Conservation (phyloP, 352 stramenopile species). For the Phytophthora rubi region DNA sequence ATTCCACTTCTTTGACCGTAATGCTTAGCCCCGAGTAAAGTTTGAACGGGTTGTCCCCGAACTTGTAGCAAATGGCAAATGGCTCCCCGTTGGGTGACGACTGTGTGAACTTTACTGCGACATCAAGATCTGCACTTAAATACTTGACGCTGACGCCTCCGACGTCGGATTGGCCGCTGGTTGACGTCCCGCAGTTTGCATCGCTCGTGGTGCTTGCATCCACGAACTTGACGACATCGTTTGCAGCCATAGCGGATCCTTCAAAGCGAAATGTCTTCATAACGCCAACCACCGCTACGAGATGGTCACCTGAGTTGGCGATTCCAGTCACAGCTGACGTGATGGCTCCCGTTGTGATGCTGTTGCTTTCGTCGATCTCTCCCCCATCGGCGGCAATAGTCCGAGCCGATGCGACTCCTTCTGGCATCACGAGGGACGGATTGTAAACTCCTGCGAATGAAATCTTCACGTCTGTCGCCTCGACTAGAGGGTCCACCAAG, state of each 20-base stretch:
- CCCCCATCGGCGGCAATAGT: slow-evolving; percentile 52
- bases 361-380: slow-evolving; percentile 48
- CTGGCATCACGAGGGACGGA: slow-evolving; percentile 42
- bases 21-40: slow-evolving; percentile 56
- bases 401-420: slow-evolving; percentile 22
- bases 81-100: slow-evolving; percentile 43
- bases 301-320: slow-evolving; percentile 44
- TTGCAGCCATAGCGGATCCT: slow-evolving; percentile 41
- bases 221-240: slow-evolving; percentile 71
- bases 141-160: slow-evolving; percentile 49
- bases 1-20: slow-evolving; percentile 58
- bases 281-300: slow-evolving; percentile 58
- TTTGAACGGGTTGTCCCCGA: slow-evolving; percentile 73
- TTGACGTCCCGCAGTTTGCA: slow-evolving; percentile 52
- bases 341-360: slow-evolving; percentile 45
- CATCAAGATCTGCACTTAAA: slow-evolving; percentile 29
- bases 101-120: slow-evolving; percentile 51
- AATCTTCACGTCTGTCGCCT: slow-evolving; percentile 46
- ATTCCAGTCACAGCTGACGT: slow-evolving; percentile 48
- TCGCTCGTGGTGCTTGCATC: slow-evolving; percentile 62
- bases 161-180: slow-evolving; percentile 50
- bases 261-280: slow-evolving; percentile 58
- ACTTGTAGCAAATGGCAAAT: slow-evolving; percentile 76
- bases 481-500: slow-evolving; percentile 44
- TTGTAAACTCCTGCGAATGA: slow-evolving; percentile 54